Evolutionary conservation across 2,329 filamentous ascomycete species (phyloP), one percentile per base, ranked within the genome.

Genomic region (Aureobasidium namibiae): DNA sequence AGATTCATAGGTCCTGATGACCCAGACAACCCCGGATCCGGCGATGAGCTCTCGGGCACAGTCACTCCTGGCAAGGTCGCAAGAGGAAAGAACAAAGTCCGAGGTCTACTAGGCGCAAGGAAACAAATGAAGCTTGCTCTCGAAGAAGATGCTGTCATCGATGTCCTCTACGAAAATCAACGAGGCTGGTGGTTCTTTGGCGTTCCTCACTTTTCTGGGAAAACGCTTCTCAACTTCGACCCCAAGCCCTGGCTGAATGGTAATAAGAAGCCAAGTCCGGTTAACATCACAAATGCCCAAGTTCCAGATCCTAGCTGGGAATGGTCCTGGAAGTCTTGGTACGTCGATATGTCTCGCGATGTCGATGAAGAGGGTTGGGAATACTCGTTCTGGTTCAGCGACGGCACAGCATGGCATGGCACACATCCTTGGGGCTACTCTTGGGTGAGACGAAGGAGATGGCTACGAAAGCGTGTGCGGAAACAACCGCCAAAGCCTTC

Each of bases 91-190:
- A 66, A 63, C 21, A 64, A 61, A 60, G 69, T 69, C 10, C 68
- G 69, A 56, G 64, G 62, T 8, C 36, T 69, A 4, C 52, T 71
- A 50, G 68, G 67, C 48, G 18, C 57, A 6, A 66, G 67, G 34
- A 73, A 70, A 59, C 70, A 63, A 48, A 67, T 67, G 5, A 63
- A 67, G 33, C 64, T 65, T 29, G 65, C 67, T 13, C 65, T 70
- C 24, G 73, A 75, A 16, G 69, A 72, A 24, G 72, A 75, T 46
- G 70, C 69, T 2, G 86, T 82, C 29, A 84, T 97, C 62, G 94
- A 99, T 63, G 82, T 97, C 5, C 78, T 99, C 0, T 97, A 95
- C 73, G 94, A 99, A 72, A 99, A 99, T 69, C 89, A 99, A 75
- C 83, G 94, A 60, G 94, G 94, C 11, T 86, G 84, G 39, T 95